phyloP scores from a whole-genome alignment of 495 filamentous ascomycete genomes.

The Hypoxylon crocopeplum region DNA sequence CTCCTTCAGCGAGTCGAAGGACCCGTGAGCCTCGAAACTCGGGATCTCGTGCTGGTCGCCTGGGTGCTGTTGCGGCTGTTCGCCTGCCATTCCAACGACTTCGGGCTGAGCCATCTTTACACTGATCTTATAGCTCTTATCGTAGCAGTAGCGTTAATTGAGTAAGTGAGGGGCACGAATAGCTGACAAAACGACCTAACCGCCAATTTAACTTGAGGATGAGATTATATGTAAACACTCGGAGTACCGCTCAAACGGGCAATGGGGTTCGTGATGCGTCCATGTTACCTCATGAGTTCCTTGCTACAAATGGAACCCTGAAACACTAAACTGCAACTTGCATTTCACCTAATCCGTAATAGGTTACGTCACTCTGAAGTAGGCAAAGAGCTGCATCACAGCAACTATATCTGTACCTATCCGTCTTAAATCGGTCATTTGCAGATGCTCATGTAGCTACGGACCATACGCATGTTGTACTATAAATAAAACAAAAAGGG shows the following conservation, averaged over 20 bases:
- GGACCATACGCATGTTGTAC: too few species aligned
- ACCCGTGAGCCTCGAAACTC: constrained; percentile 55
- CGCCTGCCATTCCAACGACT: not conserved
- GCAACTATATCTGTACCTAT: not conserved
- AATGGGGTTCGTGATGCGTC: constrained; percentile 19
- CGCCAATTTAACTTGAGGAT: too few species aligned
- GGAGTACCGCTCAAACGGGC: constrained; percentile 4
- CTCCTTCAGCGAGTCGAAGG: constrained; percentile 62
- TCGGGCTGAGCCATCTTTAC: constrained; percentile 19
- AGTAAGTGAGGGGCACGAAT: too few species aligned
- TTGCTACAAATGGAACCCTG: not conserved
- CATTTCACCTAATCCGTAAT: not conserved
- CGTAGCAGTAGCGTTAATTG: too few species aligned
- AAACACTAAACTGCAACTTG: constrained; percentile 1
- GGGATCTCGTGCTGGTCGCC: constrained; percentile 58
- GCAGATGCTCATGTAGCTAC: too few species aligned
- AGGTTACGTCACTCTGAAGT: constrained; percentile 9
- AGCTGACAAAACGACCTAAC: too few species aligned
- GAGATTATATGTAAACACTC: too few species aligned
- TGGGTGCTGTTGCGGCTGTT: constrained; percentile 28
- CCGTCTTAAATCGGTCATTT: too few species aligned
- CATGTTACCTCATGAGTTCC: not conserved
- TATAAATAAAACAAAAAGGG: too few species aligned
- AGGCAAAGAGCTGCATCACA: too few species aligned
- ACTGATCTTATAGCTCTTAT: not conserved